Base-by-base conservation (phyloP, 2,329 filamentous ascomycete species). In the Emmonsiellopsis sp. region DNA sequence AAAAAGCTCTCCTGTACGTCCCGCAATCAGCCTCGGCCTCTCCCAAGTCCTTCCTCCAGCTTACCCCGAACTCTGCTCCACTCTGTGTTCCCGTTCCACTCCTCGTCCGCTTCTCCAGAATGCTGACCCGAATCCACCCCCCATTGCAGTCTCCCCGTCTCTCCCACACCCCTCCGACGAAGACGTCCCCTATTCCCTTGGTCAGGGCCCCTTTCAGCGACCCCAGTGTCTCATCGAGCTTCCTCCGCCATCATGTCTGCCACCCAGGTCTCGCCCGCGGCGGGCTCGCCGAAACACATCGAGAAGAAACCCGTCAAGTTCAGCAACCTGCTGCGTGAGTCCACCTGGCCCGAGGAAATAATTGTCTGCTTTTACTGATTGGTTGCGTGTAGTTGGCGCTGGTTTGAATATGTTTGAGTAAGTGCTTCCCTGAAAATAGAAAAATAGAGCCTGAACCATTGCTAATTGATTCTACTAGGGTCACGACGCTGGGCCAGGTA, bases 241-340 rank as follows among this genome's bases (percentile, higher is more conserved):
- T 31, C 9, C 46, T 16, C 46, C 9, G 32, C 34, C 26, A 26
- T 31, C 15, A 59, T 79, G 68, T 56, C 61, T 56, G 55, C 26
- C 32, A 57, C 60, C 44, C 57, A 60, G 52, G 58, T 53, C 47
- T 55, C 56, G 15, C 52, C 61, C 35, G 57, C 59, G 20, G 61
- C 63, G 31, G 55, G 53, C 40, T 44, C 56, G 26, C 74, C 76
- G 70, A 73, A 76, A 71, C 76, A 72, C 73, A 78, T 94, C 71
- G 91, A 96, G 86, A 97, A 97, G 87, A 97, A 97, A 84, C 93
- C 93, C 62, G 83, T 98, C 83, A 97, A 96, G 84, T 97, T 97
- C 82, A 95, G 90, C 79, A 98, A 98, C 79, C 75, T 98, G 82
- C 79, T 98, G 68, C 83, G 79, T 82, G 68, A 69, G 78, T 77